Conservation (phyloP, 345 rosid species). For the Linum usitatissimum region DNA sequence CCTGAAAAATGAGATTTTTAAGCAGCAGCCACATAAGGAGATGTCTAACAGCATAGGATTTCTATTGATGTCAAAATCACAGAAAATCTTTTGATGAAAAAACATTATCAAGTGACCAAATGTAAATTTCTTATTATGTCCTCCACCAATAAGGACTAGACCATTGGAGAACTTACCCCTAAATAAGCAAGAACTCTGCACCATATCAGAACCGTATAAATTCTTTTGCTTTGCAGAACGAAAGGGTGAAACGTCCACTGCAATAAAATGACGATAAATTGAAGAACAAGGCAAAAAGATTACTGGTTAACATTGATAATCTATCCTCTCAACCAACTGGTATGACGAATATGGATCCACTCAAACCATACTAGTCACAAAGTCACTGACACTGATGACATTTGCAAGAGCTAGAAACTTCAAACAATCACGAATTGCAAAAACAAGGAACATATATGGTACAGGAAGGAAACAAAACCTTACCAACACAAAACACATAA, state of each 20-base stretch:
- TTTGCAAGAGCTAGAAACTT: not conserved
- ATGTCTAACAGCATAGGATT: too few relatives aligned
- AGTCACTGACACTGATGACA: not conserved
- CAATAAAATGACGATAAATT: not conserved
- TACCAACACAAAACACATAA: conserved; percentile 22
- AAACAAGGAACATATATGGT: not conserved
- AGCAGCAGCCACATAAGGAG: not conserved
- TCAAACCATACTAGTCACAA: not conserved
- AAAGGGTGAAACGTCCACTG: conserved; percentile 23
- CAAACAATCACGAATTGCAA: not conserved
- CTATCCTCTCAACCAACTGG: not conserved
- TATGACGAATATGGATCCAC: not conserved
- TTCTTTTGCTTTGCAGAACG: conserved; percentile 18
- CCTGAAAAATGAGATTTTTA: not conserved
- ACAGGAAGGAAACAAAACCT: not conserved
- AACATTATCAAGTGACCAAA: too few relatives aligned
- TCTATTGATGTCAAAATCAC: too few relatives aligned
- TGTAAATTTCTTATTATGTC: too few relatives aligned
- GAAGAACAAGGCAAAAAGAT: not conserved
- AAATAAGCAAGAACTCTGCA: conserved; percentile 20
- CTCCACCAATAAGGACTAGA: not conserved
- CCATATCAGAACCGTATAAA: conserved; percentile 19
- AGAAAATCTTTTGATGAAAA: too few relatives aligned
- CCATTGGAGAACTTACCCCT: conserved; percentile 9
- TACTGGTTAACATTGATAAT: not conserved